phyloP scores from a whole-genome alignment of 495 filamentous ascomycete species.

The Penicillium canariense region DNA sequence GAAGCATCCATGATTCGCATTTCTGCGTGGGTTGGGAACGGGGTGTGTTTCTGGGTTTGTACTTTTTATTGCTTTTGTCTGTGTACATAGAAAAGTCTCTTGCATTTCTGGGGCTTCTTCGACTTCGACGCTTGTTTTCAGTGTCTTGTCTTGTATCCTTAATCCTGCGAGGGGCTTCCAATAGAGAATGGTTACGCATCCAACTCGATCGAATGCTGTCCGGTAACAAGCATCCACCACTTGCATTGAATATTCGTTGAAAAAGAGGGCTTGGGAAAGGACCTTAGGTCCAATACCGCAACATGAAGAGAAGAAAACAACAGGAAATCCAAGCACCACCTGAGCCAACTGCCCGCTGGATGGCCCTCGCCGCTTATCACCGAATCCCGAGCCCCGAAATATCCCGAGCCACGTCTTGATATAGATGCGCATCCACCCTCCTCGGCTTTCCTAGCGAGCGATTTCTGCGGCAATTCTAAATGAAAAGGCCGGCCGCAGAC shows the following conservation, averaged over 20 bases:
- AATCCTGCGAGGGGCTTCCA: conserved; percentile 34
- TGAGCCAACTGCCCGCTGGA: too few species aligned
- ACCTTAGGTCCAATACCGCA: not conserved
- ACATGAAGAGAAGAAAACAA: not conserved
- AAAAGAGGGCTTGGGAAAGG: not conserved
- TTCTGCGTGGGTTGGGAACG: conserved; percentile 45
- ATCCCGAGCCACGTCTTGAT: not conserved
- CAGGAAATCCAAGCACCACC: not conserved
- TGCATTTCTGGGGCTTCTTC: conserved; percentile 36
- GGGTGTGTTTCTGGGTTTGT: conserved; percentile 49
- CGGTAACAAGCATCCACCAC: not conserved
- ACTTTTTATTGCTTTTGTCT: conserved; percentile 34
- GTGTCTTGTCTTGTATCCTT: conserved; percentile 32
- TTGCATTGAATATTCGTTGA: not conserved
- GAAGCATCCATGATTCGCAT: conserved; percentile 47
- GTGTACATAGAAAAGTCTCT: conserved; percentile 51
- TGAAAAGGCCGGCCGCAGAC: conserved; percentile 5
- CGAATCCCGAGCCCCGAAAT: not conserved
- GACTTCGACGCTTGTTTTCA: conserved; percentile 25
- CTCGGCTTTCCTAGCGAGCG: not conserved
- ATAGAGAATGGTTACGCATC: conserved; percentile 26
- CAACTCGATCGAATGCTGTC: not conserved
- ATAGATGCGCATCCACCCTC: not conserved
- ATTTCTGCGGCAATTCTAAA: not conserved
- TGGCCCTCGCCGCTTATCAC: too few species aligned